Percentiles rank a stretch among this genome's conserved stretches.
Conservation (phyloP, 352 stramenopile genomes). For the Pythium sukuiense region DNA sequence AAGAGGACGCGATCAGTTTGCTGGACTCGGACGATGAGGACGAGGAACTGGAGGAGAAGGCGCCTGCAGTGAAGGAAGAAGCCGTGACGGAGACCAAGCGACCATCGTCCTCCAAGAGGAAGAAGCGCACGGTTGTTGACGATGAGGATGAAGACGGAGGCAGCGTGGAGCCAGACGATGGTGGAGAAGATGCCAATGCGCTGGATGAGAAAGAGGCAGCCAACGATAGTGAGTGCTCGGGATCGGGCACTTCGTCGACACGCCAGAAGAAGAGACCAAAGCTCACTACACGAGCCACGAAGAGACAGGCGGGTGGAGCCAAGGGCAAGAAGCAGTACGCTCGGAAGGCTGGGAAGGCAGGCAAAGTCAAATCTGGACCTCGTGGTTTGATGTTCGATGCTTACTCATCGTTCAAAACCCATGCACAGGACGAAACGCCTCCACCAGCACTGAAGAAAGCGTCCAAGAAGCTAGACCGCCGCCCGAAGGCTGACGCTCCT, state of each 20-base stretch:
- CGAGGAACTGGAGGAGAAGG: neutral
- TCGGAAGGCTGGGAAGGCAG: neutral
- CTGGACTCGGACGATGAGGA: constrained; percentile 14
- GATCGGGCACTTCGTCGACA: neutral
- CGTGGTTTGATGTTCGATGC: constrained; percentile 15
- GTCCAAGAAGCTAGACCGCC: neutral
- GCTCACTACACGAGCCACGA: constrained; percentile 13
- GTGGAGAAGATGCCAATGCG: constrained; percentile 8
- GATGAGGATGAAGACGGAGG: constrained; percentile 10
- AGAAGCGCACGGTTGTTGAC: neutral
- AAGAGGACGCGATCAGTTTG: constrained; percentile 17
- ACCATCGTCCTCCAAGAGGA: neutral
- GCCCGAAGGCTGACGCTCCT: neutral
- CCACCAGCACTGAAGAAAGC: too few relatives aligned
- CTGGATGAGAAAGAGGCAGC: neutral
- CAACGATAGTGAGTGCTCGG: neutral
- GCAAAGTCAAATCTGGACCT: constrained; percentile 13
- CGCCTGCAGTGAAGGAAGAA: neutral
- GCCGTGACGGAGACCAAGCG: too few relatives aligned
- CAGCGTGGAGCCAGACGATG: neutral
- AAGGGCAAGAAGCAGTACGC: neutral
- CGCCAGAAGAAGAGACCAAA: constrained; percentile 15
- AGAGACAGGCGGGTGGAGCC: constrained; percentile 1
- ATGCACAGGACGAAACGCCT: neutral
- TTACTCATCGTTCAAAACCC: neutral